phyloP scores from a whole-genome alignment of 495 filamentous ascomycete genomes.

The Penicillium canariense region DNA sequence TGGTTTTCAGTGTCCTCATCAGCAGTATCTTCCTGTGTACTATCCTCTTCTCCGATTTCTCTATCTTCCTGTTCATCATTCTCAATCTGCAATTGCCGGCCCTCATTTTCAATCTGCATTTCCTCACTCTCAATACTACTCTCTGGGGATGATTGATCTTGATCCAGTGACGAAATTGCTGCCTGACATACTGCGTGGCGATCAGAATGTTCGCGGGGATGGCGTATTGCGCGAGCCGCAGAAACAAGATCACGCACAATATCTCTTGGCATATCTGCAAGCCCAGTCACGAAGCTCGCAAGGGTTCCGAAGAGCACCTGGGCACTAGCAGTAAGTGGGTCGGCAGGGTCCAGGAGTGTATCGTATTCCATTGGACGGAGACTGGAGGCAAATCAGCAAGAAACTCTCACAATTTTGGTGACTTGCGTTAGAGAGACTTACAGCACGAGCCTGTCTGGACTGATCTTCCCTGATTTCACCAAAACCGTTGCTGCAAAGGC shows the following conservation, averaged over 20 bases:
- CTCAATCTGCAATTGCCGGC: background rate
- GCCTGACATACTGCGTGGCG: conserved; percentile 10
- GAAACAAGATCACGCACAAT: conserved; percentile 63
- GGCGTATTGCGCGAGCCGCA: conserved; percentile 55
- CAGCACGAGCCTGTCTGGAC: conserved; percentile 64
- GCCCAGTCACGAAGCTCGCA: conserved; percentile 69
- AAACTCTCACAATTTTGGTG: background rate
- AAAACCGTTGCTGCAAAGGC: conserved; percentile 62
- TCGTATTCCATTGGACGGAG: conserved; percentile 64
- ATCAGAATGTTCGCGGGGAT: conserved; percentile 52
- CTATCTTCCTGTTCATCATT: background rate
- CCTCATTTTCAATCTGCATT: background rate
- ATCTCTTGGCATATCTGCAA: conserved; percentile 73
- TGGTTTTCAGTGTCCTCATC: conserved; percentile 1
- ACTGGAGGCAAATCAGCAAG: conserved; percentile 26
- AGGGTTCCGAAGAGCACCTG: conserved; percentile 71
- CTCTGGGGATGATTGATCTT: background rate
- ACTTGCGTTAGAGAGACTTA: conserved; percentile 34
- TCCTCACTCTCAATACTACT: background rate
- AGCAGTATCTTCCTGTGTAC: background rate
- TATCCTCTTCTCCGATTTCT: background rate
- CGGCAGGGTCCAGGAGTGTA: conserved; percentile 64
- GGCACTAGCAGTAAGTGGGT: conserved; percentile 67
- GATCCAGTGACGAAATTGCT: background rate
- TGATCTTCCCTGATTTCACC: conserved; percentile 55